Evolutionary conservation across 768 basidiomycete species (phyloP).

Genomic region (Leucocoprinus sp.): DNA sequence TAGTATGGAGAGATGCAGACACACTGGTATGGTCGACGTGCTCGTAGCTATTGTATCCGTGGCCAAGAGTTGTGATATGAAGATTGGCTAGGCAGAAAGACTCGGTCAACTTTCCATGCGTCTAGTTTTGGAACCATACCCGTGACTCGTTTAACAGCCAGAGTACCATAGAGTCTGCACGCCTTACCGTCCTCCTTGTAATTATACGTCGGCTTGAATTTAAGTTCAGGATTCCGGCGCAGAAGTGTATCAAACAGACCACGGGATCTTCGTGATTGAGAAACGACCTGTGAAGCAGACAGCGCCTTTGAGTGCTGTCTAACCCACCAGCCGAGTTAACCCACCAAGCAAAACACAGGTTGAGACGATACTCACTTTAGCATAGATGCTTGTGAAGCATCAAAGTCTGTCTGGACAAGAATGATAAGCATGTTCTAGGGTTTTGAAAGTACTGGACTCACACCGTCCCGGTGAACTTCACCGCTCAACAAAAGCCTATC

Average conservation of each 20-base stretch:
- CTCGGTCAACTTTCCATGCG: neutral
- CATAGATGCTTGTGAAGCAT: slow-evolving; percentile 69
- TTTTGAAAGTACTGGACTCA: slow-evolving; percentile 25
- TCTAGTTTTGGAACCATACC: slow-evolving; percentile 33
- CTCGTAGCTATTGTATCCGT: slow-evolving; percentile 82
- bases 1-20: slow-evolving; percentile 17
- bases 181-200: slow-evolving; percentile 62
- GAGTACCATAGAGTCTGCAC: slow-evolving; percentile 79
- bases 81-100: slow-evolving; percentile 57
- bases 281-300: slow-evolving; percentile 60
- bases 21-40: slow-evolving; percentile 83
- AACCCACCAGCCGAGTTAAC: slow-evolving; percentile 2
- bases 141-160: slow-evolving; percentile 84
- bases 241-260: slow-evolving; percentile 60
- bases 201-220: slow-evolving; percentile 69
- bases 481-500: slow-evolving; percentile 80
- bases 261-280: slow-evolving; percentile 68
- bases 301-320: slow-evolving; percentile 60
- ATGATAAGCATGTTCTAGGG: neutral
- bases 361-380: slow-evolving; percentile 40
- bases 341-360: neutral
- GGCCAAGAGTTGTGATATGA: slow-evolving; percentile 90
- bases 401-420: slow-evolving; percentile 54
- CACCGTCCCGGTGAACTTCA: slow-evolving; percentile 79
- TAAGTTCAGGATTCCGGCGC: slow-evolving; percentile 25